Conservation (phyloP, 75 land plant species). For the Gnetum montanum region DNA sequence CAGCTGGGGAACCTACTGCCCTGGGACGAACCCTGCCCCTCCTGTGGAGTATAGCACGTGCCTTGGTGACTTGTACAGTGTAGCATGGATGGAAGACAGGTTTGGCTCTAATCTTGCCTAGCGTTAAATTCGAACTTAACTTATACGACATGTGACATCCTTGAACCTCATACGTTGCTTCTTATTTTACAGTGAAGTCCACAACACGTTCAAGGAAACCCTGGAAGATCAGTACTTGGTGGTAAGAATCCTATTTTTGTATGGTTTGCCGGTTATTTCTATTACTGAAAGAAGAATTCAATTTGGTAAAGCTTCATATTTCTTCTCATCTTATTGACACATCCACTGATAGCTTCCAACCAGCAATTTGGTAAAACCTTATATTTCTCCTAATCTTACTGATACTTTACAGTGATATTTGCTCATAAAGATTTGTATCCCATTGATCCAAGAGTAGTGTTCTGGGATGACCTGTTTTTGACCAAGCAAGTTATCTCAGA, state of each 20-base stretch:
- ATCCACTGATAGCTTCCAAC: too few relatives aligned
- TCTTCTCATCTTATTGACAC: not conserved
- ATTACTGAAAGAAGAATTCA: too few relatives aligned
- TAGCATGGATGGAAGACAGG: constrained; percentile 98
- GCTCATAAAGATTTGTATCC: too few relatives aligned
- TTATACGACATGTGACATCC: constrained; percentile 2
- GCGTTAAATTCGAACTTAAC: not conserved
- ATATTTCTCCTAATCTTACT: too few relatives aligned
- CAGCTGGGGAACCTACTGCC: constrained; percentile 90
- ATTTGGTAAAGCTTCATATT: not conserved
- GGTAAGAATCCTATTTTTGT: constrained; percentile 22
- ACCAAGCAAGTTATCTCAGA: too few relatives aligned
- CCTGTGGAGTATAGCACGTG: constrained; percentile 78
- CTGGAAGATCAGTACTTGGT: constrained; percentile 56
- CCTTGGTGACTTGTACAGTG: constrained; percentile 84
- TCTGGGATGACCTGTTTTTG: too few relatives aligned
- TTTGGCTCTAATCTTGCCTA: constrained; percentile 4
- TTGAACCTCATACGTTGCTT: not conserved
- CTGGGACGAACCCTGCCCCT: constrained; percentile 84
- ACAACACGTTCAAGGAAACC: constrained; percentile 74
- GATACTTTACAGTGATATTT: too few relatives aligned
- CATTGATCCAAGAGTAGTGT: too few relatives aligned
- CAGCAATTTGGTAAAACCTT: too few relatives aligned
- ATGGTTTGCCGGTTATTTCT: too few relatives aligned
- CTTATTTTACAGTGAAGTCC: constrained; percentile 57